phyloP scores from a whole-genome alignment of 1,139 yeast genomes.

The Candida freyschussii region DNA sequence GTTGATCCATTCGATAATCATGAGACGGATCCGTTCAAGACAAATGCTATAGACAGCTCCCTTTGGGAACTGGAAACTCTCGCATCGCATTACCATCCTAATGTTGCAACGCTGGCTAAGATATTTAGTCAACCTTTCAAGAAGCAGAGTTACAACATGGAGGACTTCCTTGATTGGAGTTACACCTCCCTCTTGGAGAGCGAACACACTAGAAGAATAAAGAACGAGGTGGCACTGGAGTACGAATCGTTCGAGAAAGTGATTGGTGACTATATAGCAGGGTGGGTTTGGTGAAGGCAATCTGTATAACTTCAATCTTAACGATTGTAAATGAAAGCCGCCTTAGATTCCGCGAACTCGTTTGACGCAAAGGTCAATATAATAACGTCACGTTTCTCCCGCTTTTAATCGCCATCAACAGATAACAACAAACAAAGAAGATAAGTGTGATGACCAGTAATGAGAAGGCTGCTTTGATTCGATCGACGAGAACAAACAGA shows the following conservation, averaged over 20 bases:
- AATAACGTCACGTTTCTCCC: too few species aligned
- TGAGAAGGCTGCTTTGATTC: too few species aligned
- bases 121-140: slow-evolving; percentile 86
- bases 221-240: slow-evolving; percentile 73
- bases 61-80: slow-evolving; percentile 87
- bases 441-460: too few species aligned
- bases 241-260: slow-evolving; percentile 42
- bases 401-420: too few species aligned
- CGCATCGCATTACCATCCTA: slow-evolving; percentile 91
- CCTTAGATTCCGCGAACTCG: too few species aligned
- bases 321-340: too few species aligned
- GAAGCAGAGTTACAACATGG: slow-evolving; percentile 81
- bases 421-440: too few species aligned
- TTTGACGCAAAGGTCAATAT: too few species aligned
- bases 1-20: slow-evolving; percentile 62
- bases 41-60: slow-evolving; percentile 80
- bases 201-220: slow-evolving; percentile 66
- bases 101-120: slow-evolving; percentile 86
- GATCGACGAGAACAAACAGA: too few species aligned
- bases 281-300: slow-evolving; percentile 26
- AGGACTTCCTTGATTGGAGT: slow-evolving; percentile 92
- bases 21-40: slow-evolving; percentile 69
- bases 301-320: too few species aligned
- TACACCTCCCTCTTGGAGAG: slow-evolving; percentile 70
- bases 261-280: slow-evolving; percentile 23